phyloP scores from a whole-genome alignment of 2,329 filamentous ascomycete species.

The Botrytis paeoniae region DNA sequence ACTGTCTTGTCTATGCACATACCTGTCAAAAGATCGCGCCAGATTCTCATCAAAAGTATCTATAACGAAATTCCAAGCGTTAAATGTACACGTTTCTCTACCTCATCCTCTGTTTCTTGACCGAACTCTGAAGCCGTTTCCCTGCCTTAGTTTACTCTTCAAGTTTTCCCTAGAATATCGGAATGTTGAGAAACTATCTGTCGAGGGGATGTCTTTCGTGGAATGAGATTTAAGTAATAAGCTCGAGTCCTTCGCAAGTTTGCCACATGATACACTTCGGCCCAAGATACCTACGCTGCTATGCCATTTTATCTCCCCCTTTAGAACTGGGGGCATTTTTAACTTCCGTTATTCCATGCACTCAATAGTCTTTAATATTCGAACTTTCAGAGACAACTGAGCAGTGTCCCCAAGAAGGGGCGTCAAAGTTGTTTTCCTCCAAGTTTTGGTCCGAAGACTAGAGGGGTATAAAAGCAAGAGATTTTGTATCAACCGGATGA shows the following conservation, averaged over 20 bases:
- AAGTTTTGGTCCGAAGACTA: not conserved
- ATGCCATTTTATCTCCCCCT: rapidly evolving
- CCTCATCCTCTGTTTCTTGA: no score
- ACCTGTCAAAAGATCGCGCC: not conserved
- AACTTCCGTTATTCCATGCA: no score
- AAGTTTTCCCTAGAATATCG: not conserved
- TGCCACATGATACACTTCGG: not conserved
- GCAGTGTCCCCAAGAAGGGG: not conserved
- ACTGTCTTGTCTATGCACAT: not conserved
- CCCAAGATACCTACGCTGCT: not conserved
- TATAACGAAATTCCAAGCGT: no score
- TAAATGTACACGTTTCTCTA: not conserved
- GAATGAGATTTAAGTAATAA: not conserved
- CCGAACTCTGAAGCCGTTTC: not conserved
- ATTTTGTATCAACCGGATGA: not conserved
- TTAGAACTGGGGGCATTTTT: no score
- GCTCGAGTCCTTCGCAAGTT: not conserved
- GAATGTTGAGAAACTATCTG: rapidly evolving
- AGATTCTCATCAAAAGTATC: not conserved
- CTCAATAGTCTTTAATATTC: not conserved
- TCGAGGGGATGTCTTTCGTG: not conserved
- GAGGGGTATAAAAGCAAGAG: not conserved
- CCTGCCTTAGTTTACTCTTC: rapidly evolving
- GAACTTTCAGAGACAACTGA: not conserved
- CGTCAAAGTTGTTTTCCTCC: not conserved